Conservation (phyloP, 352 stramenopile genomes). For the Plasmopara muralis region DNA sequence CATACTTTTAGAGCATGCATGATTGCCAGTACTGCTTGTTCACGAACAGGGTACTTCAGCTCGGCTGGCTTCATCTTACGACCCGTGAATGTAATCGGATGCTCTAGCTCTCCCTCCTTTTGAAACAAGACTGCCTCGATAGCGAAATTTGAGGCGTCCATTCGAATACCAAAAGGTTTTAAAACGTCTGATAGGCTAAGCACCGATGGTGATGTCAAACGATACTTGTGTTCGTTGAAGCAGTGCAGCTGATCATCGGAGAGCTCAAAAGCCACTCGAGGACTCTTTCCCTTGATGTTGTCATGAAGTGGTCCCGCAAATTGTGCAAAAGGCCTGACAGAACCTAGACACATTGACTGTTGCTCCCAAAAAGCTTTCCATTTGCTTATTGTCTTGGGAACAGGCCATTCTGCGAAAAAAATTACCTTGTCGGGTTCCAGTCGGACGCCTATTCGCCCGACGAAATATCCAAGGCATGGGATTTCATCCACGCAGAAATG, state of each 20-base stretch:
- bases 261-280: background rate
- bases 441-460: conserved; percentile 1
- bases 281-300: conserved; percentile 2
- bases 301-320: conserved; percentile 2
- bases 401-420: conserved; percentile 2
- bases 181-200: conserved; percentile 2
- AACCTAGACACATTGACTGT: background rate
- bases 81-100: background rate
- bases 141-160: conserved; percentile 9
- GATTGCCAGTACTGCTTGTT: conserved; percentile 8
- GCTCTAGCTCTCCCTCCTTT: background rate
- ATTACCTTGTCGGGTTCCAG: conserved; percentile 6
- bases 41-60: background rate
- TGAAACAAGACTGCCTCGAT: conserved; percentile 2
- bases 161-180: conserved; percentile 1
- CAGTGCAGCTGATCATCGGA: background rate
- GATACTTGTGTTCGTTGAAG: background rate
- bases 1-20: conserved; percentile 11
- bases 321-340: conserved; percentile 1
- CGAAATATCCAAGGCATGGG: conserved; percentile 1
- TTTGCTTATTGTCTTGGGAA: no score
- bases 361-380: background rate
- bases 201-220: background rate
- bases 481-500: conserved; percentile 2
- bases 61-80: background rate